Evolutionary conservation across 2,329 filamentous ascomycete genomes (phyloP), one percentile per base, ranked within the genome.

Genomic region (Diaporthe sp.): DNA sequence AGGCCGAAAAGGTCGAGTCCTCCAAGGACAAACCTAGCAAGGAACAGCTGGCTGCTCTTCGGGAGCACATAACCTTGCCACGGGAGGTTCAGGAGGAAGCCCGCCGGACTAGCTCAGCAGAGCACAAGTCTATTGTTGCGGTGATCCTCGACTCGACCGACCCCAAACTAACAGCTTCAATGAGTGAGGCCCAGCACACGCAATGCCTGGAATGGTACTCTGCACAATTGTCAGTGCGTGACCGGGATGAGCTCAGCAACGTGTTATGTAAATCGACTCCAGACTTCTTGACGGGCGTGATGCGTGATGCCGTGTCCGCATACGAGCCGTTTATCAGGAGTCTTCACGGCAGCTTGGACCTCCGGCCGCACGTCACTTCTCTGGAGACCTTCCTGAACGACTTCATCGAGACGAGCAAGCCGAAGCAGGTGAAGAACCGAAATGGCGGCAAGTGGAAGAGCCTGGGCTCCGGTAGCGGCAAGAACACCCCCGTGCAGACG

Each of bases 271-370:
- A 90, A 20, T 88, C 91, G 61, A 90, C 88, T 34, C 94, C 94
- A 0, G 94, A 96, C 79, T 87, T 93, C 13, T 87, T 95, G n/a
- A 96, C 94, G 0, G 88, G 91, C 12, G 88, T 91, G 1, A 85
- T 96, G 65, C 88, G 90, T 42, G 92, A 95, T 75, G 83, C 88
- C 0, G 89, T 95, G 8, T 86, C 88, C 0, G 92, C 92, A 2
- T 94, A 94, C 78, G 94, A 95, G 71, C 93, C 93, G 0, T 91
- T 95, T 76, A 94, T 97, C 74, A 89, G 94, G 31, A 85, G 88
- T 4, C 86, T 96, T 9, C 94, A 96, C 81, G 90, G 94, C 72
- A 89, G 90, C 2, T 89, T 95, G 34, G 93, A 96, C 80, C 87
- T 96, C 8, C 91, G 90, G 47, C 91, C 91, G 53, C 93, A 94